Percentiles rank a stretch among this genome's conserved stretches.
Conservation (phyloP, 2,329 filamentous ascomycete genomes). For the Phaeosphaeria sp. region DNA sequence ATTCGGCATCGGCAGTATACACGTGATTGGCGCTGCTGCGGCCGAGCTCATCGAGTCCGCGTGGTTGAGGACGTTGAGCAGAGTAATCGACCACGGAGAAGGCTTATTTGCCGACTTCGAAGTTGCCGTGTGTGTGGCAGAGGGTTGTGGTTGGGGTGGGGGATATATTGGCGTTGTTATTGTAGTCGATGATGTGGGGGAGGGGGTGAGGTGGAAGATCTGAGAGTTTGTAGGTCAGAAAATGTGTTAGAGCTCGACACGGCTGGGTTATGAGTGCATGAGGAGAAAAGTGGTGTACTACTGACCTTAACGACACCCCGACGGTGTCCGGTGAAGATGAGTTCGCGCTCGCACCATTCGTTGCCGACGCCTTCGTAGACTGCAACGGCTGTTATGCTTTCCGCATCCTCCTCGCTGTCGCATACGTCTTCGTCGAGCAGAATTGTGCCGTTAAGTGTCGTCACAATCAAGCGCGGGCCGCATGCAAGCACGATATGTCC, state of each 20-base stretch:
- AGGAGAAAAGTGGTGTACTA: constrained; percentile 1
- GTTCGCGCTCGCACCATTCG: constrained; percentile 86
- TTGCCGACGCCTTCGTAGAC: constrained; percentile 92
- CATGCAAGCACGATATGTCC: constrained; percentile 89
- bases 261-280: not conserved
- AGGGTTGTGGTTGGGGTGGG: not conserved
- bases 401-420: constrained; percentile 64
- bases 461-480: constrained; percentile 76
- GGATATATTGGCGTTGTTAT: not conserved
- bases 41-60: constrained; percentile 64
- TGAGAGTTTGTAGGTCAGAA: too few relatives aligned
- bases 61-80: constrained; percentile 84
- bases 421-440: constrained; percentile 85
- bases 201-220: constrained; percentile 64
- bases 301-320: constrained; percentile 77
- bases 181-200: constrained; percentile 57
- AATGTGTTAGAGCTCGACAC: constrained; percentile 3
- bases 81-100: constrained; percentile 70
- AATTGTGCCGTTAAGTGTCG: constrained; percentile 85
- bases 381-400: constrained; percentile 80
- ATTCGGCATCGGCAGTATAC: constrained; percentile 81
- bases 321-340: constrained; percentile 89
- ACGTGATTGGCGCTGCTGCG: constrained; percentile 73
- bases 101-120: too few relatives aligned
- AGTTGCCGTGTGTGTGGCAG: too few relatives aligned